These are phyloP conservation scores for Friedmanniomyces endolithicus DNA, from an alignment of 495 filamentous ascomycete species.

Conservation along the genomic window DNA sequence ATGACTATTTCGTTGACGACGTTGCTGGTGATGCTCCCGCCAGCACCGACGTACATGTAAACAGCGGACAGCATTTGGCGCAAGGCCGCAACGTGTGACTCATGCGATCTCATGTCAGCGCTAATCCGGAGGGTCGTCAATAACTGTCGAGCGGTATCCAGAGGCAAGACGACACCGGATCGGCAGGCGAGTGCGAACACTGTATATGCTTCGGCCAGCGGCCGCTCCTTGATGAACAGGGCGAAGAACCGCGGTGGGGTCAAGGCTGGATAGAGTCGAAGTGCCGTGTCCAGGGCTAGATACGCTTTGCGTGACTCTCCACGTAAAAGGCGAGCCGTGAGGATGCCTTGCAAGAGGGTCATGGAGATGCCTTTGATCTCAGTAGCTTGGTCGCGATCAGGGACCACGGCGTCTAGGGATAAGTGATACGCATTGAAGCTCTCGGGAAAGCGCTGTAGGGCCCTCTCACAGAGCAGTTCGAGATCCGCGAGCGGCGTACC, in stretches of 20 bases:
- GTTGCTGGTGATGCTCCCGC: slow-evolving; percentile 9
- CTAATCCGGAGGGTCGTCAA: slow-evolving; percentile 18
- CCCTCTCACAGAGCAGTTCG: slow-evolving; percentile 33
- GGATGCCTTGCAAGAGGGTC: slow-evolving; percentile 37
- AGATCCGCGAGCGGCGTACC: slow-evolving; percentile 28
- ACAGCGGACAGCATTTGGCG: slow-evolving; percentile 7
- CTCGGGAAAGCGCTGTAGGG: slow-evolving; percentile 32
- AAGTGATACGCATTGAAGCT: slow-evolving; percentile 33
- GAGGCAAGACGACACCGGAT: slow-evolving; percentile 26
- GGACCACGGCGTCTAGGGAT: slow-evolving; percentile 29
- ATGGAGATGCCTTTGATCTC: slow-evolving; percentile 28
- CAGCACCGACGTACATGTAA: slow-evolving; percentile 12
- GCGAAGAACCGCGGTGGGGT: slow-evolving; percentile 33
- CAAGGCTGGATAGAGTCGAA: slow-evolving; percentile 34
- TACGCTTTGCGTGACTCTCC: slow-evolving; percentile 38
- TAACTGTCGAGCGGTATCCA: slow-evolving; percentile 4
- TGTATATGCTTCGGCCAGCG: slow-evolving; percentile 33
- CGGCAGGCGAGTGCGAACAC: slow-evolving; percentile 38
- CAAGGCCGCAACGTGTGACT: neutral
- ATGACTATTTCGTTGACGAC: slow-evolving; percentile 15
- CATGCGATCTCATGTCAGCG: neutral
- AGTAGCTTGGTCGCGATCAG: slow-evolving; percentile 22
- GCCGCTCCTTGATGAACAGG: slow-evolving; percentile 35
- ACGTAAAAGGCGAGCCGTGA: slow-evolving; percentile 34
- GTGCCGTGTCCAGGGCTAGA: slow-evolving; percentile 35